phyloP scores from a whole-genome alignment of 1,284 basidiomycete genomes.

The Sporisorium reilianum region DNA sequence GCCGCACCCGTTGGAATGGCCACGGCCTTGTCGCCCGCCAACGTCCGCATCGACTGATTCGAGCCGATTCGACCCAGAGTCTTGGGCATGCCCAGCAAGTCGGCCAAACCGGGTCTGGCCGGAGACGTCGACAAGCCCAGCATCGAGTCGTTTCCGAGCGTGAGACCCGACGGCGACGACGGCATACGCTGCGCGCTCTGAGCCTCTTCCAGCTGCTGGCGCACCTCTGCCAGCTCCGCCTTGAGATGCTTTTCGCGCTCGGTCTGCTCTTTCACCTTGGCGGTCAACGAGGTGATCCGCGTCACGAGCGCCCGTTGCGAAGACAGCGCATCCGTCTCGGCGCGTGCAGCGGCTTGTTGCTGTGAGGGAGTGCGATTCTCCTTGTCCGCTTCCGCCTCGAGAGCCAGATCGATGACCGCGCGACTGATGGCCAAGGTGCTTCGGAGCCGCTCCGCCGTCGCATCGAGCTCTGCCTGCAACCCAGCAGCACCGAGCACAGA shows the following conservation, averaged over 20 bases:
- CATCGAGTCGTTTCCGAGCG: slow-evolving; percentile 27
- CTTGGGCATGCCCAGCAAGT: slow-evolving; percentile 14
- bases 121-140: slow-evolving; percentile 40
- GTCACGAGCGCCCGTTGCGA: slow-evolving; percentile 28
- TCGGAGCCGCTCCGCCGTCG: slow-evolving; percentile 20
- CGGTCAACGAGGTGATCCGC: slow-evolving; percentile 21
- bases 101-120: background rate
- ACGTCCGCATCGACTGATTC: slow-evolving; percentile 23
- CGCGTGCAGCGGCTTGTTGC: slow-evolving; percentile 1
- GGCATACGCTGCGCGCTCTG: slow-evolving; percentile 11
- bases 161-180: slow-evolving; percentile 23
- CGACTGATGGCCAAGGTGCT: slow-evolving; percentile 39
- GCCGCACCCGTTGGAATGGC: slow-evolving; percentile 12
- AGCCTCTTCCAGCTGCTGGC: slow-evolving; percentile 32
- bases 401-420: slow-evolving; percentile 30
- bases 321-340: slow-evolving; percentile 18
- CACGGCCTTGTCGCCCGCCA: slow-evolving; percentile 20
- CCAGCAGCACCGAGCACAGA: slow-evolving; percentile 14
- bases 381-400: slow-evolving; percentile 25
- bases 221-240: slow-evolving; percentile 17
- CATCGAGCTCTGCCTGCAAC: slow-evolving; percentile 34
- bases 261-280: slow-evolving; percentile 30
- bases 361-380: slow-evolving; percentile 8
- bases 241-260: slow-evolving; percentile 30
- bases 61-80: slow-evolving; percentile 20